Percentiles rank a stretch among this genome's conserved stretches.
These are phyloP conservation scores for Pseudogymnoascus sp. DNA, from an alignment of 2,329 filamentous ascomycete genomes.

Conservation along the genomic window DNA sequence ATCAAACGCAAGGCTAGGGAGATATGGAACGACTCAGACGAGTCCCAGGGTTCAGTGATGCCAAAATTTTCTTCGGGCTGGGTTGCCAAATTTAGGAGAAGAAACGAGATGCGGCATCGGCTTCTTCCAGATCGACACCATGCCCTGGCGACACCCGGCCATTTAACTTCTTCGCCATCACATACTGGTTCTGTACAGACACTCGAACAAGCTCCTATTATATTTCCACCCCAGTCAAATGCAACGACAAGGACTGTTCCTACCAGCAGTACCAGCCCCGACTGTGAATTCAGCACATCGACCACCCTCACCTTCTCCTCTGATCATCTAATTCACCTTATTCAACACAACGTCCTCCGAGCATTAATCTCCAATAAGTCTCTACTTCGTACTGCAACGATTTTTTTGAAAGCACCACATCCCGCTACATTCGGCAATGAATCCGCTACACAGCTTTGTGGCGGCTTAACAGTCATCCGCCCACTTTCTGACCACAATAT, in stretches of 20 bases:
- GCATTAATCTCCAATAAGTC: constrained; percentile 19
- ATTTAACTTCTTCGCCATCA: constrained; percentile 9
- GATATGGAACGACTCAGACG: constrained; percentile 14
- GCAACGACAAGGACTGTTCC: constrained; percentile 2
- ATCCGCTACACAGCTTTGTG: constrained; percentile 11
- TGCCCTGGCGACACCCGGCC: neutral
- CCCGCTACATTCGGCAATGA: neutral
- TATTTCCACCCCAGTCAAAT: neutral
- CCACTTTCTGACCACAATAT: constrained; percentile 8
- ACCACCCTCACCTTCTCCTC: constrained; percentile 12
- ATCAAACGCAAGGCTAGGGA: constrained; percentile 14
- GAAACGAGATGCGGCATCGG: constrained; percentile 10
- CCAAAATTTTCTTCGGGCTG: constrained; percentile 17
- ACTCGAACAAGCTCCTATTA: constrained; percentile 6
- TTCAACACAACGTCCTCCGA: constrained; percentile 21
- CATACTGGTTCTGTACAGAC: neutral
- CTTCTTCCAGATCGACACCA: constrained; percentile 8
- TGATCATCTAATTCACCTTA: constrained; percentile 22
- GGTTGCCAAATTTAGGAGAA: constrained; percentile 14
- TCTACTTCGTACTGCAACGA: constrained; percentile 12
- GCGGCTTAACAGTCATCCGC: constrained; percentile 14
- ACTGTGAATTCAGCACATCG: constrained; percentile 5
- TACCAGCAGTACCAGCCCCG: constrained; percentile 10
- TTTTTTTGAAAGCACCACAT: constrained; percentile 1
- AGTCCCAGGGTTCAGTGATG: constrained; percentile 11